Evolutionary conservation across 2,329 filamentous ascomycete genomes (phyloP), one percentile per base, ranked within the genome.

Genomic region (Epichloe gansuensis): DNA sequence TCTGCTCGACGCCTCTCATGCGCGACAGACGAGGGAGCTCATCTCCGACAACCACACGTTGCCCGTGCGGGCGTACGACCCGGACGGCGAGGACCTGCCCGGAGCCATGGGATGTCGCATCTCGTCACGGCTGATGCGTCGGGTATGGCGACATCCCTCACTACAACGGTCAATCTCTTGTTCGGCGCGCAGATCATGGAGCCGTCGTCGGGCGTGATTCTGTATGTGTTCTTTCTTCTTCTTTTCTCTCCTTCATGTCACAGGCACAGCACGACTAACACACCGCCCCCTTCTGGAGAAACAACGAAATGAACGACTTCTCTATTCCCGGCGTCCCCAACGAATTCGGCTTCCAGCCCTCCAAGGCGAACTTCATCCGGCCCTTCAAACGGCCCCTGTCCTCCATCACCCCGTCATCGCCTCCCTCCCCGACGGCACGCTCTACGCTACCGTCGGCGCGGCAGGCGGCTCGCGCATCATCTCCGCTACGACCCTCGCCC

Each of bases 391-490:
- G 91, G 0, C 89, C 91, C 0, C 72, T 96, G 4, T 91, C 85
- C 2, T 91, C 86, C 56, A 90, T 93, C 59, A 82, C 85, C 0
- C 91, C 4, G 74, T 88, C 52, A 91, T 94, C 50, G 80, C 84
- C 57, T 81, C 85, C 52, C 71, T 77, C 54, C 70, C 77, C 3
- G 77, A 85, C 60, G 78, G 81, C 17, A 75, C 72, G 1, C 74
- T 94, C 1, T 85, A 83, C 63, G 79, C 86, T 53, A 72, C 81
- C 52, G 77, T 87, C 7, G 88, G 88, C 42, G 84, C 88, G 0
- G 88, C 89, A 0, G 90, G 90, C 35, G 90, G 89, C 3, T 87
- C 82, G 21, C 78, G 87, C 31, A 95, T 95, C 70, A 88, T 91
- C 63, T 91, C 88, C 0, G 72, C 86, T 3, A 91, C 86, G 0